These are phyloP conservation scores for Fusarium albosuccineum DNA, from an alignment of 2,329 filamentous ascomycete species.

Conservation along the genomic window DNA sequence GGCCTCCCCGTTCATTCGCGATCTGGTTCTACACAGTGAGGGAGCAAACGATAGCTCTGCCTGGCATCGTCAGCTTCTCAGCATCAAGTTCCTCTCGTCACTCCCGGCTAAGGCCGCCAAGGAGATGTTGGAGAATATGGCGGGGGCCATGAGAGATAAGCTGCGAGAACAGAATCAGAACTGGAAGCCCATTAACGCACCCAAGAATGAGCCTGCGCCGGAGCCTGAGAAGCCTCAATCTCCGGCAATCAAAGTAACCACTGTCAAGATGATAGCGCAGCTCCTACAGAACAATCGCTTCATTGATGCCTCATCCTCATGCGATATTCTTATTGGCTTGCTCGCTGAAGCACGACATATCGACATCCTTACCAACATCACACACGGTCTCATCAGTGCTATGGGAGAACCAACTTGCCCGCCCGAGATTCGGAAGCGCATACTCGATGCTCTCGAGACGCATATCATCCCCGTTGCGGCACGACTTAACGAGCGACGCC, in stretches of 20 bases:
- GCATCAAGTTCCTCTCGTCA: constrained; percentile 41
- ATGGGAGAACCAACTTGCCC: constrained; percentile 31
- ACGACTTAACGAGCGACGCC: constrained; percentile 48
- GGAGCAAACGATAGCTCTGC: constrained; percentile 44
- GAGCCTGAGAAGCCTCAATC: constrained; percentile 1
- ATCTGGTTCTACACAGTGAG: constrained; percentile 48
- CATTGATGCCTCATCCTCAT: constrained; percentile 42
- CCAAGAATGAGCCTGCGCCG: neutral
- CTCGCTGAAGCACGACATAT: constrained; percentile 49
- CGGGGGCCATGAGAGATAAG: constrained; percentile 45
- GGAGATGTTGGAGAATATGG: constrained; percentile 46
- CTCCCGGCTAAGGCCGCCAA: constrained; percentile 45
- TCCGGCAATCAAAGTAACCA: constrained; percentile 51
- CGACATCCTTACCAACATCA: constrained; percentile 49
- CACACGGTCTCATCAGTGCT: constrained; percentile 46
- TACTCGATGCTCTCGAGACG: constrained; percentile 46
- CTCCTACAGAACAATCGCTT: constrained; percentile 48
- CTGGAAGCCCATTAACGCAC: neutral
- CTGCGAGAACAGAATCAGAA: constrained; percentile 44
- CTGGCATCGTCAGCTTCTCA: constrained; percentile 51
- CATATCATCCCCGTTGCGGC: constrained; percentile 47
- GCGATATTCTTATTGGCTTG: constrained; percentile 47
- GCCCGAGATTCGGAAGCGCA: constrained; percentile 22
- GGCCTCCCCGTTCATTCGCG: constrained; percentile 48
- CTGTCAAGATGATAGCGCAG: constrained; percentile 55